Base-by-base conservation (phyloP, 768 basidiomycete species). In the Cytidiella melzeri region DNA sequence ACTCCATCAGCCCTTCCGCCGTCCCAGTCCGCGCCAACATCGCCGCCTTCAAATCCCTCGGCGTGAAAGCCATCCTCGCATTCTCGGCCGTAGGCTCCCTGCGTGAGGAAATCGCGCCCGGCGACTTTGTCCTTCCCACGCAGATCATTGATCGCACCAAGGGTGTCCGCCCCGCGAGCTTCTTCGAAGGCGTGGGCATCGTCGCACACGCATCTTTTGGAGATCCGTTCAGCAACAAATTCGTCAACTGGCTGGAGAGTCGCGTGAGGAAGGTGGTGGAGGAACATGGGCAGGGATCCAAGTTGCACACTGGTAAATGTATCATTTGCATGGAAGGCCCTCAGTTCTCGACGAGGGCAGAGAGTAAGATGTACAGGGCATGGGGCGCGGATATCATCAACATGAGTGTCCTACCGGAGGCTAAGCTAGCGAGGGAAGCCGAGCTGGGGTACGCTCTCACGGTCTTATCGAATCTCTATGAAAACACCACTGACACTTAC, bases 61-160 rank as follows among this genome's bases (percentile, higher is more conserved):
- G 95, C 37, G 88, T 92, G 6, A 80, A 84, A 55, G 89, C 83
- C 43, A 80, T 98, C 63, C 73, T 98, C 56, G 92, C 93, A 5
- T 98, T 98, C 76, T 89, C 87, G 30, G 94, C 95, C 15, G 95
- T 98, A 40, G 95, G 95, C 23, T 93, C 90, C 7, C 77, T 99
- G 10, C 80, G 92, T 38, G 95, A 99, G 64, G 92, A 96, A 60
- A 90, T 97, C 66, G 65, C 80, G 26, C 93, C 93, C 0, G 93
- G 95, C 21, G 82, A 92, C 52, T 92, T 97, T 66, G 74, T 80
- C 45, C 79, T 98, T 38, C 93, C 94, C 1, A 74, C 77, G 27
- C 94, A 97, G 67, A 87, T 97, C 70, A 97, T 98, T 66, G 95
- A 98, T 66, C 80, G 95, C 46, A 97, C 94, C 21, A 97, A 97